Conservation (phyloP, 495 filamentous ascomycete species). For the Cercophora newfieldiana region DNA sequence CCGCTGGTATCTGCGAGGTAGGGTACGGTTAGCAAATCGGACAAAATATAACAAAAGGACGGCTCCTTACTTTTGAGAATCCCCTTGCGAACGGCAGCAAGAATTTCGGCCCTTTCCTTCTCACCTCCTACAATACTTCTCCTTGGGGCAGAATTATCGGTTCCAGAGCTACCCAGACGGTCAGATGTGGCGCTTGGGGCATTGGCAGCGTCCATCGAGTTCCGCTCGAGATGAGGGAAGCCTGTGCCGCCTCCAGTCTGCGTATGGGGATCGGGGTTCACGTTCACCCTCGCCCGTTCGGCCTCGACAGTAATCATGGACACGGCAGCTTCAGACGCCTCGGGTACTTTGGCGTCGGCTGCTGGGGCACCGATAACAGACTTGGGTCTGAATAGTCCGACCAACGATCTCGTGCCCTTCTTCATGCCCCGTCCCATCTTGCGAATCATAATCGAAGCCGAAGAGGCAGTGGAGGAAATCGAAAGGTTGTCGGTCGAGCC, state of each 20-base stretch:
- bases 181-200: conserved; percentile 41
- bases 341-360: conserved; percentile 63
- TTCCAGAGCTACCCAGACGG: conserved; percentile 54
- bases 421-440: conserved; percentile 99
- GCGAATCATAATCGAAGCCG: conserved; percentile 97
- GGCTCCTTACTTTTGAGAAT: conserved; percentile 84
- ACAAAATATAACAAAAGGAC: neutral
- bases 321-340: conserved; percentile 73
- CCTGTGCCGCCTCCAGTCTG: conserved; percentile 74
- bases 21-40: neutral
- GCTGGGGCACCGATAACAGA: conserved; percentile 77
- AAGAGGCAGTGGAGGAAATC: conserved; percentile 95
- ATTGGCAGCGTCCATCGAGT: conserved; percentile 62
- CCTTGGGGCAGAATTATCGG: conserved; percentile 62
- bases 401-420: conserved; percentile 83
- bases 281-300: conserved; percentile 80
- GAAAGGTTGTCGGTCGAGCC: conserved; percentile 96
- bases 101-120: conserved; percentile 83
- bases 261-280: conserved; percentile 69
- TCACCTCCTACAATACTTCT: conserved; percentile 92
- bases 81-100: conserved; percentile 86
- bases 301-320: conserved; percentile 96
- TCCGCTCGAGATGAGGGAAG: conserved; percentile 83
- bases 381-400: conserved; percentile 93
- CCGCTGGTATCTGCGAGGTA: conserved; percentile 46